Base-by-base conservation (phyloP, 352 stramenopile genomes). In the Elongisporangium undulatum region DNA sequence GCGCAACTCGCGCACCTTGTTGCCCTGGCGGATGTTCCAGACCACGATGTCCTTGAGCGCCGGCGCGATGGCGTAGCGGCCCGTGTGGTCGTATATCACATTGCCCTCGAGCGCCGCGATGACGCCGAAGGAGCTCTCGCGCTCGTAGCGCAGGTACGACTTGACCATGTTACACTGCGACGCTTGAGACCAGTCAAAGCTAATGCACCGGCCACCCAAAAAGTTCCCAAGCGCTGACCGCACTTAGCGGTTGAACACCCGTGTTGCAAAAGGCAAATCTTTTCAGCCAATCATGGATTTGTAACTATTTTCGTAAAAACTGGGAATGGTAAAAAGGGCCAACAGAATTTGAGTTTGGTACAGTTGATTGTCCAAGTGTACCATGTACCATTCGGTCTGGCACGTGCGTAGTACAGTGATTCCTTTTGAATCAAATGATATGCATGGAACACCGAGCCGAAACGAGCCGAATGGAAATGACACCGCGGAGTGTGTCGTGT, bases 101-200 rank as follows among this genome's bases (percentile, higher is more conserved):
- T 97, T 97, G 53, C 89, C 85, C 53, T 94, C 82, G 10, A 94
- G 71, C 29, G 90, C 89, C 21, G 87, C 69, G 55, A 98, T 95
- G 16, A 98, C 79, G 61, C 94, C 94, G 66, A 98, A 97, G 50
- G 83, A 90, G 62, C 75, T 77, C 60, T 87, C 71, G 63, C 90
- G 87, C 70, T 94, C 83, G 64, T 98, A 98, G 59, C 93, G 89
- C 64, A 97, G 75, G 66, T 98, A 98, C 58, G 86, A 97, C 84
- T 98, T 97, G 79, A 95, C 90, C 79, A 90, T 91, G 59, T 45
- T 45, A 8, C n/a, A n/a, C 34, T 45, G 34, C 34, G 34, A 45
- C 34, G 34, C 34, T 45, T 45, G 34, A 45, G 34, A 45, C 34
- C 34, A 45, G 34, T 45, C 34, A 45, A 45, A 45, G 34, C 34